Evolutionary conservation across 306 rosid species (phyloP).

Genomic region (Gleditsia sinensis): DNA sequence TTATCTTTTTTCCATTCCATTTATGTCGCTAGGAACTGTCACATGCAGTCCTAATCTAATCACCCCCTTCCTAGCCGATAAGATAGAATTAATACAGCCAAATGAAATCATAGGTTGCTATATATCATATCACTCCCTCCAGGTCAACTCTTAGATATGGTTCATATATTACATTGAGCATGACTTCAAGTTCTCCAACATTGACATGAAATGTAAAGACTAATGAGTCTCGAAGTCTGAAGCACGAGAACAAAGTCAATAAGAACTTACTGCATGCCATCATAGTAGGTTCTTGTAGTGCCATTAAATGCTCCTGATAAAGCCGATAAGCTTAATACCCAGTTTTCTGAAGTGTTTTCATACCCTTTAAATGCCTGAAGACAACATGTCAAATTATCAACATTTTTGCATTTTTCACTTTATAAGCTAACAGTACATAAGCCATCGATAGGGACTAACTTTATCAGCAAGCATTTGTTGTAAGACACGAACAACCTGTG

Average conservation of each 20-base stretch:
- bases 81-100: not conserved
- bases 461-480: slow-evolving; percentile 99
- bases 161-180: not conserved
- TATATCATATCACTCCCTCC: not conserved
- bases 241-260: slow-evolving; percentile 5
- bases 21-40: not conserved
- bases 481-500: slow-evolving; percentile 90
- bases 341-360: slow-evolving; percentile 77
- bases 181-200: not conserved
- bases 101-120: not conserved
- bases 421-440: not conserved
- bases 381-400: not conserved
- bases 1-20: slow-evolving; percentile 17
- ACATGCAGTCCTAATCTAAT: not conserved
- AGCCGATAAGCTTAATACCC: slow-evolving; percentile 83
- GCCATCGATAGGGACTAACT: slow-evolving; percentile 52
- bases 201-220: not conserved
- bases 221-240: not conserved
- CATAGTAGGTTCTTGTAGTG: slow-evolving; percentile 90
- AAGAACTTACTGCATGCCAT: slow-evolving; percentile 92
- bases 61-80: not conserved
- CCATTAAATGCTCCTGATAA: slow-evolving; percentile 98
- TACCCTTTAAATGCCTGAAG: slow-evolving; percentile 79
- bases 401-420: not conserved
- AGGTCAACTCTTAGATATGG: not conserved